Evolutionary conservation across 192 early-diverging fungal species (phyloP).

Genomic region (Bifiguratus adelaidae): DNA sequence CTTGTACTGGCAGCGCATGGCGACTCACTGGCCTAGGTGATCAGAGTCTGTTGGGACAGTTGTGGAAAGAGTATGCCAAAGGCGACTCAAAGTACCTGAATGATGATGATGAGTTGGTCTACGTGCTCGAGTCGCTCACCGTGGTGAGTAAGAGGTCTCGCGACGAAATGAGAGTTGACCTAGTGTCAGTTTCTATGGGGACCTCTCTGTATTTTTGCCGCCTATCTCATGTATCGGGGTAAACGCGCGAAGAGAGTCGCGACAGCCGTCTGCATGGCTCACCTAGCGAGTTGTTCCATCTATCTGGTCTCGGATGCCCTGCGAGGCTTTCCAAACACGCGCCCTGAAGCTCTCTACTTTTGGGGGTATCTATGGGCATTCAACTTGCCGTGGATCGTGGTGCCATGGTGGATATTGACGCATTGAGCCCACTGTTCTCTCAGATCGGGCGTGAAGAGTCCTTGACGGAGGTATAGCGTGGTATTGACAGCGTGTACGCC

Average conservation of each 20-base stretch:
- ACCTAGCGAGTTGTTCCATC: conserved; percentile 75
- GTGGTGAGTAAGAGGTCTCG: conserved; percentile 58
- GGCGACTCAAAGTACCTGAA: conserved; percentile 87
- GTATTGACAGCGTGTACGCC: too few relatives aligned
- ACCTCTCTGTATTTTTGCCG: conserved; percentile 44
- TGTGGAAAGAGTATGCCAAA: conserved; percentile 90
- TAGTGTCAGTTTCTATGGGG: conserved; percentile 34
- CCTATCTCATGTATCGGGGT: conserved; percentile 37
- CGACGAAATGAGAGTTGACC: conserved; percentile 18
- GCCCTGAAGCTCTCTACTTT: conserved; percentile 74
- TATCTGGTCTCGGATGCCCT: conserved; percentile 68
- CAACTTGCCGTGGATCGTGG: conserved; percentile 77
- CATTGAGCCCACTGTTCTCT: too few relatives aligned
- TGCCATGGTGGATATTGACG: too few relatives aligned
- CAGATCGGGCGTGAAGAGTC: too few relatives aligned
- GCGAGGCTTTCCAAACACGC: conserved; percentile 54
- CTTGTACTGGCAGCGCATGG: too few relatives aligned
- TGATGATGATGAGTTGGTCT: conserved; percentile 66
- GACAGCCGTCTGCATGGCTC: conserved; percentile 47
- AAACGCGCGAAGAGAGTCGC: conserved; percentile 46
- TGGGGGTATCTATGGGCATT: conserved; percentile 83
- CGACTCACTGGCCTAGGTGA: too few relatives aligned
- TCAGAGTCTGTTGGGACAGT: conserved; percentile 49
- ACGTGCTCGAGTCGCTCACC: conserved; percentile 83
- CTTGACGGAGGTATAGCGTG: too few relatives aligned